These are phyloP conservation scores for Boletus reticulatus DNA, from an alignment of 768 basidiomycete genomes.

Conservation along the genomic window DNA sequence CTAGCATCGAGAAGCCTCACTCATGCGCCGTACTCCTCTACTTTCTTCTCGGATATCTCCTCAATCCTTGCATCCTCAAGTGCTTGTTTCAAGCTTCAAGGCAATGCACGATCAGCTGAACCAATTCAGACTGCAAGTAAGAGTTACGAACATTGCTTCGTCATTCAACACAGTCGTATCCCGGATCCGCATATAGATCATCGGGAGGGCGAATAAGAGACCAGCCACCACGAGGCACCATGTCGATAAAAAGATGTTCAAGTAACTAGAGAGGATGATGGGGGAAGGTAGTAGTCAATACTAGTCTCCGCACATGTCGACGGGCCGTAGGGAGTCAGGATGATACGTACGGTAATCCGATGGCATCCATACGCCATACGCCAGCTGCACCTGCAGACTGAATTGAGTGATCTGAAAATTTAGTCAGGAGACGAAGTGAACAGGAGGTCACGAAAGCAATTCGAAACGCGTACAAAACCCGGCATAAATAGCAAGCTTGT, in stretches of 20 bases:
- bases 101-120: too few species aligned
- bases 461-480: slow-evolving; percentile 74
- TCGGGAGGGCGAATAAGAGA: slow-evolving; percentile 63
- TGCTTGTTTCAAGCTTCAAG: too few species aligned
- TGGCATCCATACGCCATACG: slow-evolving; percentile 66
- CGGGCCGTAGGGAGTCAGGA: too few species aligned
- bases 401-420: slow-evolving; percentile 57
- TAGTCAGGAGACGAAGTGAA: too few species aligned
- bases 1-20: too few species aligned
- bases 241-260: slow-evolving; percentile 71
- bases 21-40: too few species aligned
- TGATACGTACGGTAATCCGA: slow-evolving; percentile 47
- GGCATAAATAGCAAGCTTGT: slow-evolving; percentile 71
- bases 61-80: too few species aligned
- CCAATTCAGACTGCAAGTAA: too few species aligned
- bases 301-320: too few species aligned
- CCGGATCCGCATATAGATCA: slow-evolving; percentile 58
- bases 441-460: not conserved
- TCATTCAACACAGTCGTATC: not conserved
- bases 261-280: slow-evolving; percentile 36
- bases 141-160: too few species aligned
- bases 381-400: slow-evolving; percentile 75
- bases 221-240: slow-evolving; percentile 66
- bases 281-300: too few species aligned
- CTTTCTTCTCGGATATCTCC: too few species aligned